Conservation (phyloP, 192 early-diverging fungal genomes). For the Coemansia sp. region DNA sequence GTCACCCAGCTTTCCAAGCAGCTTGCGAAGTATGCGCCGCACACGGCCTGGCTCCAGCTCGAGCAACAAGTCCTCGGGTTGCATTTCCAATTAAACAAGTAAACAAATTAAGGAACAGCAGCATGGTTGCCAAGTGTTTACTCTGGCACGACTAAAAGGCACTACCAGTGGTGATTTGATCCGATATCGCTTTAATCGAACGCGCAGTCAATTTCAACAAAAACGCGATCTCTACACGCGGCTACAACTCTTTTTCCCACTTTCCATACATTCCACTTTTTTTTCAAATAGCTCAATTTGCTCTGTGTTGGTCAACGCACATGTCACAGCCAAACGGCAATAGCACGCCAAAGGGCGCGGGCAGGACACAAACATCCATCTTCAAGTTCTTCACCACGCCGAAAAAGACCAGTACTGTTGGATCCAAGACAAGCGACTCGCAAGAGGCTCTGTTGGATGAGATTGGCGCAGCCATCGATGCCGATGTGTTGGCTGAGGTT, state of each 20-base stretch:
- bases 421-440: slow-evolving; percentile 21
- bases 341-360: slow-evolving; percentile 34
- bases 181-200: background rate
- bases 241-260: background rate
- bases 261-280: background rate
- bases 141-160: background rate
- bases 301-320: background rate
- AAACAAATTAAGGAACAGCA: background rate
- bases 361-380: slow-evolving; percentile 36
- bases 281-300: background rate
- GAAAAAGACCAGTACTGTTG: slow-evolving; percentile 6
- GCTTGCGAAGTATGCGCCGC: slow-evolving; percentile 42
- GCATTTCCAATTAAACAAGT: slow-evolving; percentile 10
- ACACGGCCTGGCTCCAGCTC: slow-evolving; percentile 27
- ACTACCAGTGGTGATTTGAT: background rate
- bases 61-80: slow-evolving; percentile 23
- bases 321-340: slow-evolving; percentile 27
- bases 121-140: background rate
- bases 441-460: slow-evolving; percentile 41
- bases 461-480: slow-evolving; percentile 19
- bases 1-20: slow-evolving; percentile 42
- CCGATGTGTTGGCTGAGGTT: slow-evolving; percentile 34
- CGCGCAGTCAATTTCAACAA: background rate
- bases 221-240: background rate
- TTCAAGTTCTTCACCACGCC: slow-evolving; percentile 48